A percentile compares a stretch with the other conserved stretches of the same genome.
phyloP scores from a whole-genome alignment of 371 early-diverging fungal genomes.

The Zancudomyces culisetae region DNA sequence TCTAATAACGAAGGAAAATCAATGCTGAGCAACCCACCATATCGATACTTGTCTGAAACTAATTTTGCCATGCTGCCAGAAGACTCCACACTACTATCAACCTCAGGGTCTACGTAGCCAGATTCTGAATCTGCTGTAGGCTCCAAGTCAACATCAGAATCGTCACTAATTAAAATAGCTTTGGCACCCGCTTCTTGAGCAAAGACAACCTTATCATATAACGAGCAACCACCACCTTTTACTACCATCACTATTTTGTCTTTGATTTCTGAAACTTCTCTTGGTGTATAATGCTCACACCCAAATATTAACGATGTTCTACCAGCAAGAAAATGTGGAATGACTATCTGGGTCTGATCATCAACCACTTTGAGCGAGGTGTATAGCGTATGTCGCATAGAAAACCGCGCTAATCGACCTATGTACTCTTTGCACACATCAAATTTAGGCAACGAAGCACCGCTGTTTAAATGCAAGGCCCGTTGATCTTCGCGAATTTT shows the following conservation, averaged over 20 bases:
- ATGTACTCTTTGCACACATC: conserved; percentile 7
- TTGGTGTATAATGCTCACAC: conserved; percentile 18
- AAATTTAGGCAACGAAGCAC: not conserved
- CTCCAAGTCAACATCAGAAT: not conserved
- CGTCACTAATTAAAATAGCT: conserved; percentile 9
- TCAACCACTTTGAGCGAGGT: conserved; percentile 4
- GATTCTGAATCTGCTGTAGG: too few relatives aligned
- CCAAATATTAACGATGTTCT: conserved; percentile 13
- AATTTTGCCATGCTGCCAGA: not conserved
- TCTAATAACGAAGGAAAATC: too few relatives aligned
- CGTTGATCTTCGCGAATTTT: not conserved
- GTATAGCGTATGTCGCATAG: conserved; percentile 10
- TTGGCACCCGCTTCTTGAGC: conserved; percentile 17
- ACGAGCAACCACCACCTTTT: conserved; percentile 17
- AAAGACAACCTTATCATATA: conserved; percentile 15
- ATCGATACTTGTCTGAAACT: not conserved
- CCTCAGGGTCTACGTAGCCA: not conserved
- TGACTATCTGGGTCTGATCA: conserved; percentile 7
- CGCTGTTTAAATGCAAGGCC: not conserved
- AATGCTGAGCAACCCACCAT: not conserved
- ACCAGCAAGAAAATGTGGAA: conserved; percentile 8
- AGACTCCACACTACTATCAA: not conserved
- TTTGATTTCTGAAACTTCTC: conserved; percentile 6
- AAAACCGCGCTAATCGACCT: conserved; percentile 17
- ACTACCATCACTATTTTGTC: conserved; percentile 13